Conservation (phyloP, 306 rosid genomes). For the Cicer cuneatum region DNA sequence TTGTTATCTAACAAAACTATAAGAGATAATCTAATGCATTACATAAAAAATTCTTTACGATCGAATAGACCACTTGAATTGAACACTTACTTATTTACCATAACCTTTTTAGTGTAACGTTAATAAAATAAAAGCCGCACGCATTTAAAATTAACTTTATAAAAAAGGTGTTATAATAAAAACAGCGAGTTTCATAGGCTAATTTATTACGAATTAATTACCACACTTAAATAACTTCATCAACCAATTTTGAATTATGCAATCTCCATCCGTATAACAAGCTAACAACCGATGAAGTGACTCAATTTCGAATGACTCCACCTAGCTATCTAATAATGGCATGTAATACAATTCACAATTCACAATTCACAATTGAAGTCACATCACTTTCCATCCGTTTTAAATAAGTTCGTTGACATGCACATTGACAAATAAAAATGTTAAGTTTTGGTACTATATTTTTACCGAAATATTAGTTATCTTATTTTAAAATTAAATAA, state of each 20-base stretch:
- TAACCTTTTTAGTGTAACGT: too few species aligned
- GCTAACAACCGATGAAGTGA: conserved; percentile 21
- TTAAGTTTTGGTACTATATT: too few species aligned
- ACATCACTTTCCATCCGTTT: background rate
- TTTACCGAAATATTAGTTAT: too few species aligned
- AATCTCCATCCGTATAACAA: background rate
- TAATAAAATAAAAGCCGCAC: background rate
- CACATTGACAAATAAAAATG: too few species aligned
- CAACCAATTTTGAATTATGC: conserved; percentile 41
- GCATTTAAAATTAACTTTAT: background rate
- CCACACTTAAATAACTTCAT: conserved; percentile 38
- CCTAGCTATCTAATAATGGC: background rate
- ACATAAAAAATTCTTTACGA: too few species aligned
- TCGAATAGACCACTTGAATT: too few species aligned
- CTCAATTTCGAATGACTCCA: conserved; percentile 17
- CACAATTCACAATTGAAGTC: background rate
- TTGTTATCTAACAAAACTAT: too few species aligned
- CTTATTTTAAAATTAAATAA: too few species aligned
- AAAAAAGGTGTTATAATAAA: background rate
- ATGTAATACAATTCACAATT: background rate
- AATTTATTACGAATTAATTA: background rate
- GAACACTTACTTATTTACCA: too few species aligned
- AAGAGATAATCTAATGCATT: too few species aligned
- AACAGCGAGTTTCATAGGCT: background rate
- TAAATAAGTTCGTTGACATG: too few species aligned